Base-by-base conservation (phyloP, 2,329 filamentous ascomycete species). In the Botrytis squamosa region DNA sequence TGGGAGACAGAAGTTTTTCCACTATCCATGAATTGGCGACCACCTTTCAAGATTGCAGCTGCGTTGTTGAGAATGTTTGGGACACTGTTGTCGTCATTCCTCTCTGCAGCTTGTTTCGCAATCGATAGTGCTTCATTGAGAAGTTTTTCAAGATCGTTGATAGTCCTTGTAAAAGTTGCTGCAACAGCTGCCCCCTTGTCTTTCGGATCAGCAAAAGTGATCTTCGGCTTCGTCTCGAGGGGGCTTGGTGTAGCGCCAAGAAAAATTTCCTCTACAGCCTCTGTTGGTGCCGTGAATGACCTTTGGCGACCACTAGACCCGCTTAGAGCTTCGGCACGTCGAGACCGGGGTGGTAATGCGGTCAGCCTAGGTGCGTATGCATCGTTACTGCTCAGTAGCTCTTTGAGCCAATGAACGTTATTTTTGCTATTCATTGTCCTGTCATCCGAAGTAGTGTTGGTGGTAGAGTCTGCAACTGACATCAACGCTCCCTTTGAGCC, bases 41-140 rank as follows among this genome's bases (percentile, higher is more conserved):
- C 71, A 64, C 69, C 73, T 64, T 79, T 78, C 6, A 80, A 70
- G 25, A 79, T 73, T 62, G 76, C 77, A 40, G 76, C 73, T 29
- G 78, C 77, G 52, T 76, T 75, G 10, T 70, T 75, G 36, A 79
- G 75, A 40, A 79, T 60, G 25, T 71, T 62, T 59, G 78, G 77
- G 20, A 75, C 70, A 49, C 75, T 75, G 33, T 33, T 40, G 20
- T 75, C 59, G 68, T 79, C 75, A 36, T 80, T 73, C 40, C 67
- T 79, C 60, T 80, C 79, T 16, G 80, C 77, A 67, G 80, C 81
- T 72, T 81, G 76, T 64, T 80, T 78, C 52, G 82, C 83, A 75
- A 84, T 80, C 36, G 76, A 69, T 4, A 84, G 75, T 29, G 83
- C 82, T 76, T 83, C 81, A 44, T 79, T 80, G 33, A 83, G 77